Evolutionary conservation across 257 asterid species (phyloP).

Genomic region (Gardenia jasminoides): DNA sequence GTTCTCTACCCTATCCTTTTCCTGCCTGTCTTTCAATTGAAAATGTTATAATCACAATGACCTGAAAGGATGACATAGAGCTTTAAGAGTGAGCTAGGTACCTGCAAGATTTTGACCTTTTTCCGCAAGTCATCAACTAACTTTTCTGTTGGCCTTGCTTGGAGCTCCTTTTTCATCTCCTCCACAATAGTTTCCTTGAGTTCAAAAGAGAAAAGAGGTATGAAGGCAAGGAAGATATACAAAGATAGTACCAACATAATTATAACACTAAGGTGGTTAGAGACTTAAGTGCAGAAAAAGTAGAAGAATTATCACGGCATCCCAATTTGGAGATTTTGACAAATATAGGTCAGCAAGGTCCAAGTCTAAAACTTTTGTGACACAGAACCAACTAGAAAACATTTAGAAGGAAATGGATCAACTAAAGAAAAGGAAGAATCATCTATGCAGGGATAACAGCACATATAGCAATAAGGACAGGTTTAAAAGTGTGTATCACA

Average conservation of each 20-base stretch:
- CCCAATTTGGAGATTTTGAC: background rate
- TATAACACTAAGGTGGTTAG: background rate
- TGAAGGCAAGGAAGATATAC: conserved; percentile 8
- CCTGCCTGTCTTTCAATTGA: background rate
- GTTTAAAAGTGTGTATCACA: background rate
- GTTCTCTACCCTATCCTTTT: background rate
- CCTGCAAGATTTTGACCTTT: conserved; percentile 97
- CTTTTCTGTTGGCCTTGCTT: conserved; percentile 79
- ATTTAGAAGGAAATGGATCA: background rate
- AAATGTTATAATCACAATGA: background rate
- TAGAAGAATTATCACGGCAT: background rate
- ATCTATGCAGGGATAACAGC: background rate
- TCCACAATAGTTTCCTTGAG: conserved; percentile 68
- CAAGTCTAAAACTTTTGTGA: background rate
- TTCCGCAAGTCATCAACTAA: conserved; percentile 86
- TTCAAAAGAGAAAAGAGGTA: conserved; percentile 19
- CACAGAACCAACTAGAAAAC: background rate
- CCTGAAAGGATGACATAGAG: conserved; percentile 9
- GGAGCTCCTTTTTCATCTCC: conserved; percentile 82
- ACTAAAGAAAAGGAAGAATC: background rate
- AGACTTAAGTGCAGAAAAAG: background rate
- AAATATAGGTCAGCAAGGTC: background rate
- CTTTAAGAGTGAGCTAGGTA: conserved; percentile 24
- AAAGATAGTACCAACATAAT: background rate
- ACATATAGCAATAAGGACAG: background rate